Evolutionary conservation across 345 rosid genomes (phyloP).

Genomic region (Melaleuca alternifolia): DNA sequence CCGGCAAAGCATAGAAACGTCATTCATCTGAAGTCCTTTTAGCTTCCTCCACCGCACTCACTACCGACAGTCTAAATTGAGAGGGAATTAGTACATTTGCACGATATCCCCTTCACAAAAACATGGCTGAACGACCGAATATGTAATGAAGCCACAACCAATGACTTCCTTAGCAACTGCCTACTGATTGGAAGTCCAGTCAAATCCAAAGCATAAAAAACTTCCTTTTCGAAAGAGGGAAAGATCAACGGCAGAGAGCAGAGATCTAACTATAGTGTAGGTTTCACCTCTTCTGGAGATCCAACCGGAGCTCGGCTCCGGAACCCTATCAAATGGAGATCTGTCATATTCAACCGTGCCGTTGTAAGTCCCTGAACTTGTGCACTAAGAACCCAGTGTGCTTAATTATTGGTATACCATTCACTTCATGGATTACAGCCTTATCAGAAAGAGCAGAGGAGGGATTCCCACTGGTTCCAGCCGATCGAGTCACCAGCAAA

Average conservation of each 20-base stretch:
- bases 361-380: constrained; percentile 62
- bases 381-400: constrained; percentile 65
- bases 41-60: too few species aligned
- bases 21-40: too few species aligned
- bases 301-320: constrained; percentile 57
- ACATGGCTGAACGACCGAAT: too few species aligned
- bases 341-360: constrained; percentile 82
- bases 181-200: constrained; percentile 56
- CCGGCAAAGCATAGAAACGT: too few species aligned
- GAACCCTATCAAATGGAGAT: constrained; percentile 56
- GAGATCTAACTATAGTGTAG: constrained; percentile 49
- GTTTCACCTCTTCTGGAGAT: constrained; percentile 37
- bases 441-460: constrained; percentile 48
- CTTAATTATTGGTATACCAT: constrained; percentile 73
- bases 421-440: constrained; percentile 54
- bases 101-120: too few species aligned
- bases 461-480: constrained; percentile 90
- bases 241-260: too few species aligned
- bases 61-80: too few species aligned
- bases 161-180: constrained; percentile 33
- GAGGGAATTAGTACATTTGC: too few species aligned
- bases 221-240: too few species aligned
- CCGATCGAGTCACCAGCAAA: constrained; percentile 89
- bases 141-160: too few species aligned
- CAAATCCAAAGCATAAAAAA: constrained; percentile 10